Evolutionary conservation across 352 stramenopile genomes (phyloP).

Genomic region (Globisporangium splendens): DNA sequence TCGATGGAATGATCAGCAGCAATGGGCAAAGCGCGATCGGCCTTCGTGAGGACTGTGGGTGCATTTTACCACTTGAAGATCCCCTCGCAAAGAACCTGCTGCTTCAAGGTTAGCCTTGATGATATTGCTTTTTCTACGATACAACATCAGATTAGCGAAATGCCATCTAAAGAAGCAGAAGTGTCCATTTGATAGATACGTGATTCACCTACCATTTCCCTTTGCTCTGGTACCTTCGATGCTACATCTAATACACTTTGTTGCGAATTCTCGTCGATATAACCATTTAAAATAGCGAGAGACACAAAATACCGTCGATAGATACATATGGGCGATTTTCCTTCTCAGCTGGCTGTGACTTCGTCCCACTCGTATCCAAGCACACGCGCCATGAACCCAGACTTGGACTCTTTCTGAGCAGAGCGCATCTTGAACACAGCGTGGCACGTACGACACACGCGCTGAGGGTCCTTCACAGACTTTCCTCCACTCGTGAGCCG

Average conservation of each 20-base stretch:
- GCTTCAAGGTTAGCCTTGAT: slow-evolving; percentile 14
- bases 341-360: slow-evolving; percentile 31
- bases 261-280: background rate
- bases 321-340: slow-evolving; percentile 9
- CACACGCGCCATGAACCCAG: slow-evolving; percentile 76
- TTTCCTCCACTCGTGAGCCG: slow-evolving; percentile 61
- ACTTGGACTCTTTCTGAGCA: slow-evolving; percentile 83
- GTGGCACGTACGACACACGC: slow-evolving; percentile 80
- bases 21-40: slow-evolving; percentile 44
- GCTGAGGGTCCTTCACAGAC: slow-evolving; percentile 72
- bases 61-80: slow-evolving; percentile 36
- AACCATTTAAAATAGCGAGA: slow-evolving; percentile 13
- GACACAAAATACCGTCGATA: slow-evolving; percentile 12
- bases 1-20: slow-evolving; percentile 69
- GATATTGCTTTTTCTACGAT: background rate
- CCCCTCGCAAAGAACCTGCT: slow-evolving; percentile 30
- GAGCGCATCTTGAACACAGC: slow-evolving; percentile 83
- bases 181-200: background rate
- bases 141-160: too few species aligned
- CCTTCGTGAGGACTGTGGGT: slow-evolving; percentile 62
- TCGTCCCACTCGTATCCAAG: slow-evolving; percentile 87
- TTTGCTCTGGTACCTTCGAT: background rate
- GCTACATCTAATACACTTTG: slow-evolving; percentile 1
- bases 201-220: background rate
- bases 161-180: slow-evolving; percentile 1